Evolutionary conservation across 2,329 filamentous ascomycete genomes (phyloP).

Genomic region (Didymella pomorum): DNA sequence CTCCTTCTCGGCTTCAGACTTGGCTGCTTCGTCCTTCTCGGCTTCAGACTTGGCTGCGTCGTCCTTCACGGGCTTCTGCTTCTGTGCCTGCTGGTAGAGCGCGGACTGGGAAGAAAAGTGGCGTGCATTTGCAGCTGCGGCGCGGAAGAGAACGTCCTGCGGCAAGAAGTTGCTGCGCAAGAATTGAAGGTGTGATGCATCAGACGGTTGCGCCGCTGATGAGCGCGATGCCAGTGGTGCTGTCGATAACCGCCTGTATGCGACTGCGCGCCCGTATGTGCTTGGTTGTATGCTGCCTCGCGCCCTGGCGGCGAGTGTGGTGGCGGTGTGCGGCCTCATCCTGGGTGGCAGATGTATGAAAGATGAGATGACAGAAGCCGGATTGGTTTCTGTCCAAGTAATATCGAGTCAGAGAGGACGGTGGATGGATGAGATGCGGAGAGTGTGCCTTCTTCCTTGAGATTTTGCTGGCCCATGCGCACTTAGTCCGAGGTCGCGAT

Average conservation of each 20-base stretch:
- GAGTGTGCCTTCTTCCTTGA: constrained; percentile 21
- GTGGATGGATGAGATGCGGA: constrained; percentile 32
- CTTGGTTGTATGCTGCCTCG: constrained; percentile 49
- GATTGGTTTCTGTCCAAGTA: constrained; percentile 24
- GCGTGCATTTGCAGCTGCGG: constrained; percentile 54
- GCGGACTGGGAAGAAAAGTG: constrained; percentile 54
- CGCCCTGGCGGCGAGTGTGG: constrained; percentile 53
- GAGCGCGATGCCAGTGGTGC: constrained; percentile 29
- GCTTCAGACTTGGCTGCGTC: constrained; percentile 34
- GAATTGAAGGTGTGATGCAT: constrained; percentile 44
- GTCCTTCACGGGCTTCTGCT: constrained; percentile 47
- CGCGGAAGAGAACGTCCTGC: constrained; percentile 51
- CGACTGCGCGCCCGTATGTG: constrained; percentile 55
- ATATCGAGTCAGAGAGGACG: constrained; percentile 21
- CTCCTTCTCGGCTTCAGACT: constrained; percentile 47
- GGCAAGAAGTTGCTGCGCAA: constrained; percentile 55
- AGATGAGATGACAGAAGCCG: constrained; percentile 14
- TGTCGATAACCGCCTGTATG: constrained; percentile 58
- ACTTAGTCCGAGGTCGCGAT: constrained; percentile 8
- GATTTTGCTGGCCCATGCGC: constrained; percentile 9
- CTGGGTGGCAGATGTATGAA: constrained; percentile 34
- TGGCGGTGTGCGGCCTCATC: constrained; percentile 56
- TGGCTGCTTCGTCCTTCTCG: constrained; percentile 44
- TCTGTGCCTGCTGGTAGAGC: constrained; percentile 47
- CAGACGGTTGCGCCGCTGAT: constrained; percentile 35